Conservation (phyloP, 2,329 filamentous ascomycete species). For the Chaetomiaceae sp. region DNA sequence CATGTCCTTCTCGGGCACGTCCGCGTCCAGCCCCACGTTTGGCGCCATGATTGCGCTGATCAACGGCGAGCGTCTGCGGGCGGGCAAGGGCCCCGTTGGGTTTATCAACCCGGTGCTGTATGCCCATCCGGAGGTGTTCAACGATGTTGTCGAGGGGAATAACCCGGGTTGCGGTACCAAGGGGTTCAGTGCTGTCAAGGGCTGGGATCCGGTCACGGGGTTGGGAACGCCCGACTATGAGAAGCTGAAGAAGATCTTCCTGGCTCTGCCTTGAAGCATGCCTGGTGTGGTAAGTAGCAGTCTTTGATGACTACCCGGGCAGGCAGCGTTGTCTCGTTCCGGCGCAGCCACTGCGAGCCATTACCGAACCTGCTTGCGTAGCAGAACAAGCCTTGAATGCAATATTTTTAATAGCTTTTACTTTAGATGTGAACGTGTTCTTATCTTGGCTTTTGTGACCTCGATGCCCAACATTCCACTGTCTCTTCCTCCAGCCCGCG, state of each 20-base stretch:
- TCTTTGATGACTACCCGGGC: too few relatives aligned
- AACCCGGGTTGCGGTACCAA: conserved; percentile 32
- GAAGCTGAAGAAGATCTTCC: conserved; percentile 26
- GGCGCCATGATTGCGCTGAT: conserved; percentile 31
- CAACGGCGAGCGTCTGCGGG: conserved; percentile 27
- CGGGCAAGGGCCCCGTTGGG: conserved; percentile 27
- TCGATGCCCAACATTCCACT: too few relatives aligned
- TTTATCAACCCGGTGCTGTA: conserved; percentile 20
- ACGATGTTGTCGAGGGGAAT: conserved; percentile 30
- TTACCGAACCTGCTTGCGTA: too few relatives aligned
- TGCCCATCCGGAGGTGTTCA: conserved; percentile 23
- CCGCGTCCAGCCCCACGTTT: conserved; percentile 32
- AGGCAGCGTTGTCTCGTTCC: too few relatives aligned
- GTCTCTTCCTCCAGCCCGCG: too few relatives aligned
- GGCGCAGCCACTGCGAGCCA: too few relatives aligned
- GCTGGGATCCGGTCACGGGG: conserved; percentile 34
- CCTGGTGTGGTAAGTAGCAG: too few relatives aligned
- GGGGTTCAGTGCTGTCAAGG: conserved; percentile 37
- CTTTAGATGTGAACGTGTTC: too few relatives aligned
- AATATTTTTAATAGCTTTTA: too few relatives aligned
- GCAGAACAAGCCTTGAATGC: too few relatives aligned
- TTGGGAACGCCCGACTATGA: conserved; percentile 16
- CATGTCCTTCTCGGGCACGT: conserved; percentile 43
- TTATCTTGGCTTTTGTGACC: too few relatives aligned
- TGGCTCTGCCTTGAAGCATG: conserved; percentile 33